phyloP scores from a whole-genome alignment of 352 stramenopile species.

The Phytophthora brassicae region DNA sequence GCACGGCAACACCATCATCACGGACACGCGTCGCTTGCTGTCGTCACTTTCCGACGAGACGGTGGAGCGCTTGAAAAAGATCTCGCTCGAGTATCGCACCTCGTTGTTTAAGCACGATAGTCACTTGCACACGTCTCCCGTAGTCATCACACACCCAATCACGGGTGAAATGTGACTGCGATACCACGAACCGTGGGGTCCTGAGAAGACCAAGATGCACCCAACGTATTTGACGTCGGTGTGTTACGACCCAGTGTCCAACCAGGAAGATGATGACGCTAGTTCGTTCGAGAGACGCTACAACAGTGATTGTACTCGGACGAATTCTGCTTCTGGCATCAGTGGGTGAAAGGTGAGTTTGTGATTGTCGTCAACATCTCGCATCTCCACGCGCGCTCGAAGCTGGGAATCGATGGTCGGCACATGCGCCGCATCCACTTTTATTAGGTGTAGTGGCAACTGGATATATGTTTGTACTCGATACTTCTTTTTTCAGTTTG shows the following conservation, averaged over 20 bases:
- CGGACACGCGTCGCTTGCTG: conserved; percentile 17
- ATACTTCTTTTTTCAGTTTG: too few relatives aligned
- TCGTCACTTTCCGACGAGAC: conserved; percentile 16
- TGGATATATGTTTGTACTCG: neutral
- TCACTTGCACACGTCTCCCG: conserved; percentile 16
- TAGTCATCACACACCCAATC: conserved; percentile 18
- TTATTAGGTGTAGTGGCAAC: neutral
- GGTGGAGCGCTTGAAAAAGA: conserved; percentile 24
- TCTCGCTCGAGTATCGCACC: conserved; percentile 18
- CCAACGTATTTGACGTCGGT: conserved; percentile 26
- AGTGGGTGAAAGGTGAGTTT: conserved; percentile 27
- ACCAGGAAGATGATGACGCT: conserved; percentile 19
- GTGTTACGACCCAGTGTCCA: conserved; percentile 18
- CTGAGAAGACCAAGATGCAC: conserved; percentile 31
- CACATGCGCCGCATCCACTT: conserved; percentile 31
- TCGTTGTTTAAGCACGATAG: conserved; percentile 5
- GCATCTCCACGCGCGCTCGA: conserved; percentile 20
- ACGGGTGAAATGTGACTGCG: conserved; percentile 17
- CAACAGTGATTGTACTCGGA: conserved; percentile 19
- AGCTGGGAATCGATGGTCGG: conserved; percentile 11
- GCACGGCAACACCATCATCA: conserved; percentile 27
- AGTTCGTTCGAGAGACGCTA: conserved; percentile 22
- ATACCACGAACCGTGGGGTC: conserved; percentile 18
- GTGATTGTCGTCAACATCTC: conserved; percentile 26
- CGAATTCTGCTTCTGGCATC: conserved; percentile 18